phyloP scores from a whole-genome alignment of 1,139 yeast species.

The Sugiyamaella castrensis region DNA sequence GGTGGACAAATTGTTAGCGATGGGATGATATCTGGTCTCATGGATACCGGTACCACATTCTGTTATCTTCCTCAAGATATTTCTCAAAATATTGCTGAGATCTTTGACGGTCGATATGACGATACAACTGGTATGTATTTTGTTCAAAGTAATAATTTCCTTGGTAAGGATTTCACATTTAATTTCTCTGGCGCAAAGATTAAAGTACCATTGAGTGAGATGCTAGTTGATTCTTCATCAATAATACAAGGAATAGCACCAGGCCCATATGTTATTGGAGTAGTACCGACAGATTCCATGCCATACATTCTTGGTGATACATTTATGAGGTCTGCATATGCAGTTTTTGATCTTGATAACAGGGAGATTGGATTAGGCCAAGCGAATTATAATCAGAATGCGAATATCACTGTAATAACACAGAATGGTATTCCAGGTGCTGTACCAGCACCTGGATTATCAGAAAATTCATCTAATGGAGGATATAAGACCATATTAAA shows the following conservation, averaged over 20 bases:
- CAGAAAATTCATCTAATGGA: neutral
- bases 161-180: constrained; percentile 26
- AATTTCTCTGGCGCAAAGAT: constrained; percentile 32
- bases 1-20: constrained; percentile 11
- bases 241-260: constrained; percentile 24
- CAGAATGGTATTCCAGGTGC: constrained; percentile 17
- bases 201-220: constrained; percentile 29
- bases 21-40: constrained; percentile 32
- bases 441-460: constrained; percentile 16
- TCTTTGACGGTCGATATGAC: constrained; percentile 26
- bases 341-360: constrained; percentile 72
- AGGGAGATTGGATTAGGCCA: constrained; percentile 66
- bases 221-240: constrained; percentile 27
- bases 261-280: constrained; percentile 26
- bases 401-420: constrained; percentile 27
- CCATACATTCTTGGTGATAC: constrained; percentile 62
- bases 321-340: constrained; percentile 69
- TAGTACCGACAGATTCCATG: constrained; percentile 27
- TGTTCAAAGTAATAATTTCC: constrained; percentile 18
- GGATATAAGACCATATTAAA: constrained; percentile 1
- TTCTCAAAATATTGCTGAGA: constrained; percentile 25
- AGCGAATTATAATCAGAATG: constrained; percentile 37
- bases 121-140: constrained; percentile 26
- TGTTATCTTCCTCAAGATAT: constrained; percentile 48
- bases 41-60: constrained; percentile 72